Conservation (phyloP, 176 grass and related monocot genomes). For the Cenchrus fungigraminus region DNA sequence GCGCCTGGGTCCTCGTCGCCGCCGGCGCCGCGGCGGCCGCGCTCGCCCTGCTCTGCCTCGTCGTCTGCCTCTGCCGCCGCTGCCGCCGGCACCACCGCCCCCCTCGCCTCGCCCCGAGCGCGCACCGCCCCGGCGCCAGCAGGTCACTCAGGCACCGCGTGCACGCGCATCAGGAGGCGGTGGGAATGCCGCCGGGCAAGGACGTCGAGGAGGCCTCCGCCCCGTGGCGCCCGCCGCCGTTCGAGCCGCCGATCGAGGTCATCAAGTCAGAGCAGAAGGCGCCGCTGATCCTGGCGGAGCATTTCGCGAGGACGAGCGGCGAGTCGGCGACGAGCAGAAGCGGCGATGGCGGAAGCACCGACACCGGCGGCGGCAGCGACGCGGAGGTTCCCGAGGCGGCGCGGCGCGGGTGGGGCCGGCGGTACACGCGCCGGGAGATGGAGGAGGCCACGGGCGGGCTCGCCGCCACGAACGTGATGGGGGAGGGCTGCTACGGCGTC, state of each 20-base stretch:
- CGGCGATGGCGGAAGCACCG: constrained; percentile 46
- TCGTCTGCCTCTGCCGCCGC: constrained; percentile 57
- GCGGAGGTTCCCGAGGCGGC: constrained; percentile 54
- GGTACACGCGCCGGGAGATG: constrained; percentile 71
- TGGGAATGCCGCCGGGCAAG: constrained; percentile 38
- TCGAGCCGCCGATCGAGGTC: constrained; percentile 60
- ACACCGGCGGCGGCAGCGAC: constrained; percentile 14
- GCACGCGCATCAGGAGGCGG: constrained; percentile 53
- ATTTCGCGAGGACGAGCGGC: constrained; percentile 39
- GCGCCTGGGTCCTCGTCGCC: constrained; percentile 66
- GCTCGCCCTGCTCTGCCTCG: constrained; percentile 50
- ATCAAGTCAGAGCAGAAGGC: constrained; percentile 57
- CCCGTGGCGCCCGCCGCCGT: constrained; percentile 40
- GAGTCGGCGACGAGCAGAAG: constrained; percentile 40
- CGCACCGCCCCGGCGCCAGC: background rate
- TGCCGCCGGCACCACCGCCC: constrained; percentile 44
- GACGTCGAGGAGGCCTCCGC: constrained; percentile 51
- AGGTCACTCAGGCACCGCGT: constrained; percentile 45
- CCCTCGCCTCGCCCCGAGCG: constrained; percentile 27
- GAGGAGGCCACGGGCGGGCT: constrained; percentile 71
- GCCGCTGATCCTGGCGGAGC: constrained; percentile 35
- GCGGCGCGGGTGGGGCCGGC: constrained; percentile 70
- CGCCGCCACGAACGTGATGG: constrained; percentile 68
- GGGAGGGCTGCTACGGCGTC: constrained; percentile 87
- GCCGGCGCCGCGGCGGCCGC: constrained; percentile 44